These are phyloP conservation scores for Penicillium salamii DNA, from an alignment of 495 filamentous ascomycete genomes.

Conservation along the genomic window DNA sequence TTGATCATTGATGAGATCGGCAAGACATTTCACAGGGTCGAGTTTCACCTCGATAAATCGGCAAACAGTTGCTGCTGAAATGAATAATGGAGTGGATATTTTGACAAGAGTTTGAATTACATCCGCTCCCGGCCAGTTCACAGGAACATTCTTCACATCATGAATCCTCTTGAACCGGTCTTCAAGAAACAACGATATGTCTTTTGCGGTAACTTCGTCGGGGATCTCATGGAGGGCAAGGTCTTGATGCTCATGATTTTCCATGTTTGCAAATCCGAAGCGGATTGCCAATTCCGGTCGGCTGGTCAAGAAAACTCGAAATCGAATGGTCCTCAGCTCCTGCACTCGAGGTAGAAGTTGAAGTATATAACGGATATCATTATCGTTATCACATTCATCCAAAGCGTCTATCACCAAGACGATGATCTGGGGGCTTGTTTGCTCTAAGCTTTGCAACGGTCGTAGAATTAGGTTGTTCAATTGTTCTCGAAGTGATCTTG, in stretches of 20 bases:
- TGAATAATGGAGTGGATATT: slow-evolving; percentile 25
- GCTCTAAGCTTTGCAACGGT: no score
- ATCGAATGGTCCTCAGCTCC: not conserved
- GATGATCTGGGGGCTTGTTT: slow-evolving; percentile 33
- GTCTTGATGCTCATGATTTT: not conserved
- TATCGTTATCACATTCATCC: slow-evolving; percentile 45
- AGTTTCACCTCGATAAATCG: slow-evolving; percentile 21
- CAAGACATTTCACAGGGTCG: slow-evolving; percentile 12
- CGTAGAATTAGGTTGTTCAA: slow-evolving; percentile 16
- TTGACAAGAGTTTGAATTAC: slow-evolving; percentile 10
- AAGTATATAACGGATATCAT: slow-evolving; percentile 36
- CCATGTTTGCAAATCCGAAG: slow-evolving; percentile 15
- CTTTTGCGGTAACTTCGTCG: slow-evolving; percentile 13
- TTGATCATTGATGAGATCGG: slow-evolving; percentile 13
- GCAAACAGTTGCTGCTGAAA: slow-evolving; percentile 29
- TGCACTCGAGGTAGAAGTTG: slow-evolving; percentile 22
- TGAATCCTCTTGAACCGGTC: slow-evolving; percentile 13
- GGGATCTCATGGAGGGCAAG: slow-evolving; percentile 13
- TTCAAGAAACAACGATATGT: slow-evolving; percentile 20
- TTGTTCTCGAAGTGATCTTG: slow-evolving; percentile 39
- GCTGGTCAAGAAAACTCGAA: slow-evolving; percentile 18
- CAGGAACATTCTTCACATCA: not conserved
- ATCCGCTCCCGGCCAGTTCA: slow-evolving; percentile 36
- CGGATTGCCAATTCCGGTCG: slow-evolving; percentile 45
- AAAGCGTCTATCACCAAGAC: slow-evolving; percentile 52